Evolutionary conservation across 495 filamentous ascomycete species (phyloP).

Genomic region (Neurospora sp.): DNA sequence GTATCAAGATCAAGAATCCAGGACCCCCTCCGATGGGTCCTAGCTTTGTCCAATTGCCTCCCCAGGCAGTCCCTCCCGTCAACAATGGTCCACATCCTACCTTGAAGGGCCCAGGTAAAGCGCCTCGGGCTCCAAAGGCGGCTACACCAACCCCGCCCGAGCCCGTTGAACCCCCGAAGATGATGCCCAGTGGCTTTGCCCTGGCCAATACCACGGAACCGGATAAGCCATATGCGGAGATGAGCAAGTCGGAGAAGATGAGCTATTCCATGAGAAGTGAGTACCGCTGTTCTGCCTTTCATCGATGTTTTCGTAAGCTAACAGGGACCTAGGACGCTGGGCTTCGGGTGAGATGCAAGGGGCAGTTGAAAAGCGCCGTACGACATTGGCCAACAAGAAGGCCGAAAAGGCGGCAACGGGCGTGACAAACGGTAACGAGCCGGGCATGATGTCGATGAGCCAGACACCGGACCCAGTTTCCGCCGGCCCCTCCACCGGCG

Average conservation of each 20-base stretch:
- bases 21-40: background rate
- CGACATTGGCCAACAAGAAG: slow-evolving; percentile 40
- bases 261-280: slow-evolving; percentile 39
- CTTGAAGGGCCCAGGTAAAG: slow-evolving; percentile 9
- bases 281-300: slow-evolving; percentile 1
- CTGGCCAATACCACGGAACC: slow-evolving; percentile 11
- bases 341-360: slow-evolving; percentile 37
- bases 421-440: background rate
- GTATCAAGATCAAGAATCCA: slow-evolving; percentile 21
- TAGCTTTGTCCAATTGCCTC: background rate
- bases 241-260: slow-evolving; percentile 47
- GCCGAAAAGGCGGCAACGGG: slow-evolving; percentile 16
- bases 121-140: slow-evolving; percentile 7
- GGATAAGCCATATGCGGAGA: slow-evolving; percentile 35
- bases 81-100: slow-evolving; percentile 8
- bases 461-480: slow-evolving; percentile 8
- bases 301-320: slow-evolving; percentile 2
- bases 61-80: slow-evolving; percentile 11
- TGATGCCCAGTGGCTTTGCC: background rate
- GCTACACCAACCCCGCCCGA: background rate
- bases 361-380: slow-evolving; percentile 39
- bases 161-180: background rate
- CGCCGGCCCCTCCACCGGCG: slow-evolving; percentile 8
- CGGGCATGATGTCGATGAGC: background rate
- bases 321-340: slow-evolving; percentile 33